These are phyloP conservation scores for Fraxinus pennsylvanica DNA, from an alignment of 257 asterid genomes.

Conservation along the genomic window DNA sequence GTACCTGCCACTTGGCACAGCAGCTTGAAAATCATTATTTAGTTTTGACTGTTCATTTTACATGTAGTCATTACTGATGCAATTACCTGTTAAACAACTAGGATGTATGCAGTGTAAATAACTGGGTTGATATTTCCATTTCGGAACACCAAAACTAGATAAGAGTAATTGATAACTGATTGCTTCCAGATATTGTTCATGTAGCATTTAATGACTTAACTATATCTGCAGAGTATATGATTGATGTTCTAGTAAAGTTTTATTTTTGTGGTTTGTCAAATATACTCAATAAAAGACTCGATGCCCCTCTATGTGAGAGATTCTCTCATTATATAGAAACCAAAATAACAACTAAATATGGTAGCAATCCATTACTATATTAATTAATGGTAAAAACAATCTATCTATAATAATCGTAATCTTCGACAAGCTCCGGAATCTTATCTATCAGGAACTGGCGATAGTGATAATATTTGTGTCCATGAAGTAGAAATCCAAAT, in stretches of 20 bases:
- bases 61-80: not conserved
- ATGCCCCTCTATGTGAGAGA: no score
- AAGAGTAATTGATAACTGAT: constrained; percentile 1
- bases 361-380: no score
- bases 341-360: no score
- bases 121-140: constrained; percentile 6
- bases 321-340: no score
- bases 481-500: no score
- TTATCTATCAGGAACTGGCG: no score
- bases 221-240: constrained; percentile 8
- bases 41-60: not conserved
- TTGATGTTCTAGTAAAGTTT: constrained; percentile 15
- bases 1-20: constrained; percentile 41
- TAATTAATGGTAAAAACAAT: no score
- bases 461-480: no score
- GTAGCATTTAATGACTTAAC: constrained; percentile 4
- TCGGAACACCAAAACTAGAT: constrained; percentile 12
- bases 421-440: no score
- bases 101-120: constrained; percentile 23
- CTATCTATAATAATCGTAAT: no score
- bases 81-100: constrained; percentile 11
- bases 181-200: constrained; percentile 14
- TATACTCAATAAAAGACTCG: no score
- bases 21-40: constrained; percentile 11
- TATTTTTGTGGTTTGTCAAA: constrained; percentile 2